Evolutionary conservation across 1,284 basidiomycete genomes (phyloP), one percentile per base, ranked within the genome.

Genomic region (Austropuccinia psidii): DNA sequence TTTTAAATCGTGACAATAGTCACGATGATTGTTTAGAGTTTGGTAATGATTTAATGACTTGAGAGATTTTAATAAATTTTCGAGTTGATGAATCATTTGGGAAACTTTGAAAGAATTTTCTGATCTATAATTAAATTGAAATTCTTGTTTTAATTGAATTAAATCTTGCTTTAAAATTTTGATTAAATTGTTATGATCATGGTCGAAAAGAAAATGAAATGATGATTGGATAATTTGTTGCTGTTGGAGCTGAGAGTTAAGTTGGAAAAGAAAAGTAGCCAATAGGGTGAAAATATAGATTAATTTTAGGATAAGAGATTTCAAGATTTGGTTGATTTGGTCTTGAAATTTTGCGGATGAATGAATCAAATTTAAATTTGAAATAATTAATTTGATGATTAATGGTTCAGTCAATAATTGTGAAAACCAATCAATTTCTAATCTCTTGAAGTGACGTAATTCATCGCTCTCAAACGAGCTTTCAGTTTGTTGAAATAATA

Each of bases 361-460:
- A n/a, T n/a, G 9, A 8, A 24, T 9, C 27, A 27, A n/a, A n/a
- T 31, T 52, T 31, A 65, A 49, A 35, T 37, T 52, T 11, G 49
- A 49, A n/a, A 65, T 49, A 15, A 65, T 15, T 11, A 65, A 37
- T 24, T 52, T 45, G 47, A 49, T 49, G 49, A 65, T 50, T 33
- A 35, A 52, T 21, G 62, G 62, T 27, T 72, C 69, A 21, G 29
- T 43, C 9, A 72, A 47, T 3, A 62, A 43, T 19, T 50, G 39
- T 2, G 47, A 31, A 27, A 72, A 24, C 69, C 69, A 72, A n/a
- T 54, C 69, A 6, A 35, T 62, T 15, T 72, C 69, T 24, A 72
- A 50, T 43, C 37, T 31, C 43, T 72, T 43, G 41, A 72, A 72
- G 9, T 29, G 54, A 39, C 45, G 17, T 13, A 43, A 19, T 27